These are phyloP conservation scores for Oryza meridionalis DNA, from an alignment of 176 grass and related monocot species.

Conservation along the genomic window DNA sequence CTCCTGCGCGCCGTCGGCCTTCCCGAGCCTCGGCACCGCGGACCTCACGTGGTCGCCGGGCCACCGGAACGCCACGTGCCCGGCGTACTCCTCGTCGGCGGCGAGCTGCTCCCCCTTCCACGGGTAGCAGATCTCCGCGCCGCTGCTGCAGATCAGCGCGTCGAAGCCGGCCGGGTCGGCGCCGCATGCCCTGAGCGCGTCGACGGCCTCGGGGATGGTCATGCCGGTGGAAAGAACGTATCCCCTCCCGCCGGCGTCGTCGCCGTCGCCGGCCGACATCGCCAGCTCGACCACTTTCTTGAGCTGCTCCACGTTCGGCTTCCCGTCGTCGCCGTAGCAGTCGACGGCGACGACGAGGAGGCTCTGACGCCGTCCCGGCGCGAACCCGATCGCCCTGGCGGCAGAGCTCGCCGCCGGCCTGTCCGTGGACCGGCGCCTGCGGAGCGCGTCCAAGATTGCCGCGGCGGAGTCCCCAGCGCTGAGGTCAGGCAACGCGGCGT, in stretches of 20 bases:
- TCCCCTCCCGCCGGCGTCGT: constrained; percentile 33
- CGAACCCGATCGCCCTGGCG: constrained; percentile 12
- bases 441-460: constrained; percentile 68
- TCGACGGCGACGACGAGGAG: constrained; percentile 67
- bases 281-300: constrained; percentile 49
- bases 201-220: constrained; percentile 50
- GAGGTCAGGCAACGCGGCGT: constrained; percentile 36
- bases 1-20: constrained; percentile 58
- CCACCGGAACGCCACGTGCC: constrained; percentile 79
- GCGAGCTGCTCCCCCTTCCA: constrained; percentile 50
- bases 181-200: constrained; percentile 52
- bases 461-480: constrained; percentile 45
- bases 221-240: constrained; percentile 75
- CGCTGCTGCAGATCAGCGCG: constrained; percentile 83
- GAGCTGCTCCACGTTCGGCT: constrained; percentile 32
- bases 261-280: constrained; percentile 2
- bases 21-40: constrained; percentile 61
- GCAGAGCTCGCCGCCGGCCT: not conserved
- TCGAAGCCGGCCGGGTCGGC: constrained; percentile 64
- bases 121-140: constrained; percentile 87
- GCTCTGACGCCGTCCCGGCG: constrained; percentile 48
- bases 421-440: constrained; percentile 32
- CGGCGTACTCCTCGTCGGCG: constrained; percentile 71
- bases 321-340: constrained; percentile 58
- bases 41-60: constrained; percentile 63